phyloP scores from a whole-genome alignment of 352 stramenopile genomes.

The Phytopythium montanum region DNA sequence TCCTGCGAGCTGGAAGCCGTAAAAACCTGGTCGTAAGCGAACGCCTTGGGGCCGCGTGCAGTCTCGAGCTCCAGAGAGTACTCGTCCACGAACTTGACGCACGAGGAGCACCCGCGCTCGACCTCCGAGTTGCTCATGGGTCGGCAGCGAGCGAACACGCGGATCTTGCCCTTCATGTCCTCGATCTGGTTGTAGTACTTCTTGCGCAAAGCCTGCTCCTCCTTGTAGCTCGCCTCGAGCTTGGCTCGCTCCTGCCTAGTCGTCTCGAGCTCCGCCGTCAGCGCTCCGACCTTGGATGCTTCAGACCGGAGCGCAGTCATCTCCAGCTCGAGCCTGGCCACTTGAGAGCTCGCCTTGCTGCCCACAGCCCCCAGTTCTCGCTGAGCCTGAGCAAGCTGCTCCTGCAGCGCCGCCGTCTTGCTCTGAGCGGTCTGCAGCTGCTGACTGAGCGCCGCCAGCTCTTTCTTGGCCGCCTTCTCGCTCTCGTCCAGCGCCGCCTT shows the following conservation, averaged over 20 bases:
- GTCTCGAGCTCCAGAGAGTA: slow-evolving; percentile 85
- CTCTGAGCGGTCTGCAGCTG: slow-evolving; percentile 52
- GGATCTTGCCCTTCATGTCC: slow-evolving; percentile 96
- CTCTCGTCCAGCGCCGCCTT: slow-evolving; percentile 63
- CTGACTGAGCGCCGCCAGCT: slow-evolving; percentile 36
- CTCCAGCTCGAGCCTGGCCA: slow-evolving; percentile 64
- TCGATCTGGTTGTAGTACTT: slow-evolving; percentile 97
- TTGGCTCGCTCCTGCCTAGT: slow-evolving; percentile 33
- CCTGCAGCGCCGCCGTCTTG: slow-evolving; percentile 36
- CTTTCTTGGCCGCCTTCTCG: slow-evolving; percentile 49
- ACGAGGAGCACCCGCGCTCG: slow-evolving; percentile 65
- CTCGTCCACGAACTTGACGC: slow-evolving; percentile 74
- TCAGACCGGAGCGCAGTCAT: slow-evolving; percentile 44
- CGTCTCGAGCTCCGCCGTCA: slow-evolving; percentile 39
- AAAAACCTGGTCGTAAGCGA: slow-evolving; percentile 91
- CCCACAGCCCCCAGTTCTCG: slow-evolving; percentile 42
- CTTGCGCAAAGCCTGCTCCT: slow-evolving; percentile 89
- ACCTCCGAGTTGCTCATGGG: slow-evolving; percentile 88
- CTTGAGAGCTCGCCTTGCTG: slow-evolving; percentile 42
- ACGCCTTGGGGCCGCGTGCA: slow-evolving; percentile 78
- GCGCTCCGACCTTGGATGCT: slow-evolving; percentile 40
- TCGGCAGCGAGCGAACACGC: slow-evolving; percentile 89
- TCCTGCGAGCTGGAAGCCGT: slow-evolving; percentile 67
- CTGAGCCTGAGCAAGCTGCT: slow-evolving; percentile 42
- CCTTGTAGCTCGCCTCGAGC: slow-evolving; percentile 76